Evolutionary conservation across 108 stramenopile genomes (phyloP).

Genomic region (Poteriospumella lacustris): DNA sequence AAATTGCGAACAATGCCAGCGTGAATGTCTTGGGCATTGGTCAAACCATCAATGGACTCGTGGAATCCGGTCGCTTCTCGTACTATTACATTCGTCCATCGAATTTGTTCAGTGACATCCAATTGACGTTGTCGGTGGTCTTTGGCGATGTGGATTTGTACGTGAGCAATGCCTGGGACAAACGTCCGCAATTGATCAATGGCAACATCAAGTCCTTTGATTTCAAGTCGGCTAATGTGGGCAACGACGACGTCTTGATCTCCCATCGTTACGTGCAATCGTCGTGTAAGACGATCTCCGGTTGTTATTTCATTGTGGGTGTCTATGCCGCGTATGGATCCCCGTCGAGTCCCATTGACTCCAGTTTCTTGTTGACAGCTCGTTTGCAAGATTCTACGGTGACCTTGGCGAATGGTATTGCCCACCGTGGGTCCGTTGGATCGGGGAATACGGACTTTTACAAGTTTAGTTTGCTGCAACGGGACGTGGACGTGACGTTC

Average conservation of each 20-base stretch:
- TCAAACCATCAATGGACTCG: no score
- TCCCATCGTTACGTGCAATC: background rate
- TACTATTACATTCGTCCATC: no score
- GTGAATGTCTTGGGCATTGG: no score
- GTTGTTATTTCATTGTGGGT: conserved; percentile 18
- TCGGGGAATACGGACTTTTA: background rate
- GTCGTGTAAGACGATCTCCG: background rate
- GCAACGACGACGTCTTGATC: background rate
- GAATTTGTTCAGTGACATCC: background rate
- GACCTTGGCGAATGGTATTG: background rate
- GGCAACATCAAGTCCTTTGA: background rate
- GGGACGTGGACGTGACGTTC: conserved; percentile 27
- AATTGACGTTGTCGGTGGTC: background rate
- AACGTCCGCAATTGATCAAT: background rate
- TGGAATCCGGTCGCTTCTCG: no score
- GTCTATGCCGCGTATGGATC: background rate
- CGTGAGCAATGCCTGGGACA: background rate
- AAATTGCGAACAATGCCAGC: no score
- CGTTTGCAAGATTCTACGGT: background rate
- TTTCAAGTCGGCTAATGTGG: background rate
- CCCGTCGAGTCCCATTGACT: background rate
- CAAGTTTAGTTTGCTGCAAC: conserved; percentile 1
- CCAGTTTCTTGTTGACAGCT: background rate
- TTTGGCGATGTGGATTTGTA: conserved; percentile 24
- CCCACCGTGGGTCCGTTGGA: background rate